These are phyloP conservation scores for Amorphotheca resinae DNA, from an alignment of 495 filamentous ascomycete species.

Conservation along the genomic window DNA sequence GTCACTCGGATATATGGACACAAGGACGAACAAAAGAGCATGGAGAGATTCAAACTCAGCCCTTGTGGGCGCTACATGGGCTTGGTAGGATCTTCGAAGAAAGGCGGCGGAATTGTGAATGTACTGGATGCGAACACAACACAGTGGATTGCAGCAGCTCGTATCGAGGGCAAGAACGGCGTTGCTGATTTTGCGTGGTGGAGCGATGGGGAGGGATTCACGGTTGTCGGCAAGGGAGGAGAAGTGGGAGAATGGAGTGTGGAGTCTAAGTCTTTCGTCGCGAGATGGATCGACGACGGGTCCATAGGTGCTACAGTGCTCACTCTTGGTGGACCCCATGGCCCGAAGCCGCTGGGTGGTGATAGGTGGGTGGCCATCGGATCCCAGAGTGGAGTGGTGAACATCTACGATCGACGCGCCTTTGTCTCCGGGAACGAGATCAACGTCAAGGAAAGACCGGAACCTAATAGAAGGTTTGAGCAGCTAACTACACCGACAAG, in stretches of 20 bases:
- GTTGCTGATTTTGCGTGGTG: conserved; percentile 90
- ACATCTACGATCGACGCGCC: conserved; percentile 72
- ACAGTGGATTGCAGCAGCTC: conserved; percentile 80
- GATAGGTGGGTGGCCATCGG: conserved; percentile 85
- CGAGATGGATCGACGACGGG: conserved; percentile 83
- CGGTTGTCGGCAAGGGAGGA: conserved; percentile 70
- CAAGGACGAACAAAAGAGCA: conserved; percentile 69
- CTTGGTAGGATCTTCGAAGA: conserved; percentile 59
- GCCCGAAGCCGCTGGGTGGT: conserved; percentile 51
- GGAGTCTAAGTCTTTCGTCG: conserved; percentile 47
- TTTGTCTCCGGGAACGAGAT: conserved; percentile 31
- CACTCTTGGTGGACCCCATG: conserved; percentile 53
- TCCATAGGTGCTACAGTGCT: conserved; percentile 66
- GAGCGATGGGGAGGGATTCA: conserved; percentile 62
- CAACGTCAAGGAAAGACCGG: conserved; percentile 49
- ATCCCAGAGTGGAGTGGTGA: conserved; percentile 72
- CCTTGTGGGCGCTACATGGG: conserved; percentile 80
- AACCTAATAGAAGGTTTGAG: conserved; percentile 59
- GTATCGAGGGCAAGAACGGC: conserved; percentile 69
- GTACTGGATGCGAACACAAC: conserved; percentile 66
- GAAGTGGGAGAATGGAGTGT: conserved; percentile 89
- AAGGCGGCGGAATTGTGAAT: conserved; percentile 80
- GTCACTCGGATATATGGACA: conserved; percentile 66
- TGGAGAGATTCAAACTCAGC: conserved; percentile 79
- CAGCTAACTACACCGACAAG: conserved; percentile 78